Conservation (phyloP, 2,329 filamentous ascomycete genomes). For the Ilyonectria robusta region DNA sequence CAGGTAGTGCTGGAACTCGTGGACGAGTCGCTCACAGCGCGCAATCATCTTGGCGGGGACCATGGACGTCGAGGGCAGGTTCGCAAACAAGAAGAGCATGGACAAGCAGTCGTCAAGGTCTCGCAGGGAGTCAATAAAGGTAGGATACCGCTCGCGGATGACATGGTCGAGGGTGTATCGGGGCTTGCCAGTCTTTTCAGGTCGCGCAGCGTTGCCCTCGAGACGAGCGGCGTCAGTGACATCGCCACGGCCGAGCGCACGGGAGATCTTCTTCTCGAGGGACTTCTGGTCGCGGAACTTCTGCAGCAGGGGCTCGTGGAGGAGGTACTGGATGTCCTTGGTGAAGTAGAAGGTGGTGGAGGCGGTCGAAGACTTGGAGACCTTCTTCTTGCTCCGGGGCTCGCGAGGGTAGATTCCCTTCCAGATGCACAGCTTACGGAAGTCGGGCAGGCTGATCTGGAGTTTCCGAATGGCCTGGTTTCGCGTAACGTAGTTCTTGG, state of each 20-base stretch:
- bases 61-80: conserved; percentile 88
- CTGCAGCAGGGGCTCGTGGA: conserved; percentile 93
- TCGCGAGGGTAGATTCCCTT: conserved; percentile 99
- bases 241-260: conserved; percentile 92
- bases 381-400: conserved; percentile 97
- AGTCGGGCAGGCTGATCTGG: conserved; percentile 96
- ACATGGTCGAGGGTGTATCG: conserved; percentile 95
- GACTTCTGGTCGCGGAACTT: conserved; percentile 98
- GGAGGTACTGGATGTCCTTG: conserved; percentile 98
- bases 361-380: conserved; percentile 88
- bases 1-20: conserved; percentile 98
- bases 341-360: conserved; percentile 93
- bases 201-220: conserved; percentile 86
- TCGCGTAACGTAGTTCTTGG: conserved; percentile 98
- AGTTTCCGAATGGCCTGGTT: conserved; percentile 98
- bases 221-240: conserved; percentile 88
- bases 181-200: conserved; percentile 92
- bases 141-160: conserved; percentile 97
- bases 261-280: conserved; percentile 97
- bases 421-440: conserved; percentile 98
- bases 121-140: conserved; percentile 92
- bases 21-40: conserved; percentile 90
- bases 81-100: conserved; percentile 97
- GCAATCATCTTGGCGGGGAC: conserved; percentile 97
- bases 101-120: conserved; percentile 97